Conservation (phyloP, 2,329 filamentous ascomycete genomes). For the Penicillium crustosum region DNA sequence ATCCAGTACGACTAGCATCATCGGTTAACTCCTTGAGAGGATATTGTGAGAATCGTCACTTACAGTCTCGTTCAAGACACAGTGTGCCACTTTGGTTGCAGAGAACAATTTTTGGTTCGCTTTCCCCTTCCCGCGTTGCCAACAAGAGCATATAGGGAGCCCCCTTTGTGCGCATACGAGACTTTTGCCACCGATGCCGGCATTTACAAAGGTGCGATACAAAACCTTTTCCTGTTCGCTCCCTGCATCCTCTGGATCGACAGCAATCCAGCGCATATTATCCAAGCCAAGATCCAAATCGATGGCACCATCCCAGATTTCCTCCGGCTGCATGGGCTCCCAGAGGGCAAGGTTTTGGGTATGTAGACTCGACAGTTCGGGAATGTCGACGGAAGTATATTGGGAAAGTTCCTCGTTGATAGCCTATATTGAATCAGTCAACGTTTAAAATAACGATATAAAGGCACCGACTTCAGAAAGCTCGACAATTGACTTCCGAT, state of each 20-base stretch:
- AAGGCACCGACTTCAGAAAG: slow-evolving; percentile 28
- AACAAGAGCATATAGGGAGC: slow-evolving; percentile 36
- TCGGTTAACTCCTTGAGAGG: background rate
- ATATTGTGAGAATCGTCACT: slow-evolving; percentile 2
- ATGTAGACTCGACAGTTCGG: slow-evolving; percentile 23
- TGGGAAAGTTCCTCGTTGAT: slow-evolving; percentile 31
- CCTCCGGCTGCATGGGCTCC: slow-evolving; percentile 34
- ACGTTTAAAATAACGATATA: background rate
- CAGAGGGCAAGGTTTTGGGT: slow-evolving; percentile 31
- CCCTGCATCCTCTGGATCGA: slow-evolving; percentile 16
- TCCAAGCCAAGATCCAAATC: slow-evolving; percentile 21
- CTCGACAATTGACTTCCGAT: slow-evolving; percentile 32
- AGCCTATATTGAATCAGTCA: slow-evolving; percentile 16
- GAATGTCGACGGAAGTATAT: slow-evolving; percentile 29
- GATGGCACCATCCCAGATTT: slow-evolving; percentile 17
- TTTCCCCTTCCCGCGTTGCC: slow-evolving; percentile 32
- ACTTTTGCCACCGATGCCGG: slow-evolving; percentile 33
- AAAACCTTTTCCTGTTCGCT: slow-evolving; percentile 37
- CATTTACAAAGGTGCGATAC: slow-evolving; percentile 35
- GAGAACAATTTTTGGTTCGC: slow-evolving; percentile 33
- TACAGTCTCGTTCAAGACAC: slow-evolving; percentile 32
- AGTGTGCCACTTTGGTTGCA: slow-evolving; percentile 36
- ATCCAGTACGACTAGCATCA: slow-evolving; percentile 19
- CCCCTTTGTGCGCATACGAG: slow-evolving; percentile 32
- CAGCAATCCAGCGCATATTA: slow-evolving; percentile 29